phyloP scores from a whole-genome alignment of 257 asterid species.

The Lycium ferocissimum region DNA sequence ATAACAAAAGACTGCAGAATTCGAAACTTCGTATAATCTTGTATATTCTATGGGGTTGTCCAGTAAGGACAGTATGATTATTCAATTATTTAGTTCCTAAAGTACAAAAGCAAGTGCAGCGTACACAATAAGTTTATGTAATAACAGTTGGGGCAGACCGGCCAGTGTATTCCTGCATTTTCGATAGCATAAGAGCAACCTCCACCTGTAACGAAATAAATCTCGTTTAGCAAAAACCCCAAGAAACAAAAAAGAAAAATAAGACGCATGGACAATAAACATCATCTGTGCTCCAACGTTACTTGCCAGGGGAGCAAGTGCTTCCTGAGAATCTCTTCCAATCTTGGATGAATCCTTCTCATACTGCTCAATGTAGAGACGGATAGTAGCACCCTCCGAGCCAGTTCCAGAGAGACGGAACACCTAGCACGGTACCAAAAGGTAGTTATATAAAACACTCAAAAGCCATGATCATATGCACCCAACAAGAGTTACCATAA shows the following conservation, averaged over 20 bases:
- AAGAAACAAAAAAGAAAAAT: background rate
- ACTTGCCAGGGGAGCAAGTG: slow-evolving; percentile 90
- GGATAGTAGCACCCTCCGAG: slow-evolving; percentile 98
- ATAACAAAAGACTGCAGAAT: background rate
- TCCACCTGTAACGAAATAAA: slow-evolving; percentile 60
- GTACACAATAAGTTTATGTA: slow-evolving; percentile 49
- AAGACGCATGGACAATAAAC: background rate
- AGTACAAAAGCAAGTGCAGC: background rate
- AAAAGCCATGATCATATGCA: background rate
- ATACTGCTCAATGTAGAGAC: slow-evolving; percentile 92
- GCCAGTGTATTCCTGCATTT: slow-evolving; percentile 87
- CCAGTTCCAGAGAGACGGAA: slow-evolving; percentile 99
- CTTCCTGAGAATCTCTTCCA: slow-evolving; percentile 83
- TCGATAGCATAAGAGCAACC: slow-evolving; percentile 91
- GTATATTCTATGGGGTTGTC: background rate
- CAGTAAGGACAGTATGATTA: background rate
- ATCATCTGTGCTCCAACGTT: background rate
- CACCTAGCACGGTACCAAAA: slow-evolving; percentile 55
- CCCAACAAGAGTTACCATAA: background rate
- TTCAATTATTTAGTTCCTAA: background rate
- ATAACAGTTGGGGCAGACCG: slow-evolving; percentile 94
- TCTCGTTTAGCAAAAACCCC: slow-evolving; percentile 15
- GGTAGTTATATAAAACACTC: no score
- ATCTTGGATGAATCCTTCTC: slow-evolving; percentile 84
- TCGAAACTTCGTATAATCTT: background rate